Percentiles rank a stretch among this genome's conserved stretches.
These are phyloP conservation scores for Uronychia setigera DNA, from an alignment of 73 alveolate species.

Conservation along the genomic window DNA sequence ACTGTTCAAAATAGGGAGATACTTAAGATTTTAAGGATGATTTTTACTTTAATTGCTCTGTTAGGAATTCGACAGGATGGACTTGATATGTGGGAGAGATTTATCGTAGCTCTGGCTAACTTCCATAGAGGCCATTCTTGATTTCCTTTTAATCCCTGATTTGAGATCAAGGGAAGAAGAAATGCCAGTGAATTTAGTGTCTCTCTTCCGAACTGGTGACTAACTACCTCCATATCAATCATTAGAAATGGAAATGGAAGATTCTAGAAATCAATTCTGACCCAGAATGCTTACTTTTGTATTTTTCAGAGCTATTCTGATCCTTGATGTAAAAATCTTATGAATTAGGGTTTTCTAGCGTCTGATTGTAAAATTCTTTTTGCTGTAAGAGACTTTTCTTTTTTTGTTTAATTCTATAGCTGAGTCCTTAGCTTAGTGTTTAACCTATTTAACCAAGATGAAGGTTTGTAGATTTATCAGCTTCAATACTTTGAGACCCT, in stretches of 20 bases:
- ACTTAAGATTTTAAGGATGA: neutral
- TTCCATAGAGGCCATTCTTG: no score
- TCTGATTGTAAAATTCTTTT: neutral
- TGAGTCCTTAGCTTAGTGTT: neutral
- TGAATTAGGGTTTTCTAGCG: neutral
- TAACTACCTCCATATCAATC: no score
- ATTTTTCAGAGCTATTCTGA: neutral
- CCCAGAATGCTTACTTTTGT: neutral
- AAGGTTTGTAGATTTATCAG: no score
- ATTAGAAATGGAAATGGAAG: no score
- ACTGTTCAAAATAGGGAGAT: neutral
- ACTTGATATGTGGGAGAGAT: neutral
- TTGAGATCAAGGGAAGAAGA: no score
- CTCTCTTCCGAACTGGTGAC: neutral
- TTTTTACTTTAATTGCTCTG: neutral
- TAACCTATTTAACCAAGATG: no score
- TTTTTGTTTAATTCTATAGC: neutral
- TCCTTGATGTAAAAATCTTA: neutral
- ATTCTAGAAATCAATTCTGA: no score
- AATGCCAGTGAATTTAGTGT: neutral
- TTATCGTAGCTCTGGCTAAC: no score
- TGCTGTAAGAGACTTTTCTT: neutral
- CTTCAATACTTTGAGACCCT: no score
- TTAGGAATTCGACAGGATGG: neutral
- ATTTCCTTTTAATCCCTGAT: no score